Conservation (phyloP, 169 alveolate genomes). For the Cyclospora cayetanensis region DNA sequence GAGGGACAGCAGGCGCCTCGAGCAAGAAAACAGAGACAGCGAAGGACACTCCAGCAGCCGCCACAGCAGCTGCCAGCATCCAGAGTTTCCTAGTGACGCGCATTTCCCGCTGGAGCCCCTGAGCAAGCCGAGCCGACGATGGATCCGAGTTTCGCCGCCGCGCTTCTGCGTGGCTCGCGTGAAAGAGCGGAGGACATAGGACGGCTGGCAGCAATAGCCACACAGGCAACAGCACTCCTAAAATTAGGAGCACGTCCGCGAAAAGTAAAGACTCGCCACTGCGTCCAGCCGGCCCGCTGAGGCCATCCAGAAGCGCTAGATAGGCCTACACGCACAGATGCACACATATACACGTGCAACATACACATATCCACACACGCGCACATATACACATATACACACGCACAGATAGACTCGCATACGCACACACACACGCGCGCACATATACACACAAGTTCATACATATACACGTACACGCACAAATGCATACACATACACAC, state of each 20-base stretch:
- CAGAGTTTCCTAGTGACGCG: not conserved
- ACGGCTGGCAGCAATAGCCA: constrained; percentile 48
- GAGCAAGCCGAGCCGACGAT: no score
- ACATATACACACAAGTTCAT: no score
- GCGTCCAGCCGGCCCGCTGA: constrained; percentile 57
- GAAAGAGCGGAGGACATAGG: not conserved
- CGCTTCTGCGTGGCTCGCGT: constrained; percentile 1
- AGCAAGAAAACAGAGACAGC: not conserved
- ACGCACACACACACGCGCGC: no score
- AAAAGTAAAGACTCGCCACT: constrained; percentile 10
- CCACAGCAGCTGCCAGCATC: constrained; percentile 1
- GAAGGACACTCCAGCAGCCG: not conserved
- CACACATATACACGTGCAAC: no score
- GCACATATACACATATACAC: no score
- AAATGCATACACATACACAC: no score
- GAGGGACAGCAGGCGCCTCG: not conserved
- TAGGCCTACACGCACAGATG: no score
- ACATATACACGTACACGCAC: no score
- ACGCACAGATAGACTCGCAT: no score
- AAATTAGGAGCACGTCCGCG: constrained; percentile 14
- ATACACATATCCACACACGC: no score
- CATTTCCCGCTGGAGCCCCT: not conserved
- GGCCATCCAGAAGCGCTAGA: constrained; percentile 40
- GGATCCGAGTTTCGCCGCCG: no score
- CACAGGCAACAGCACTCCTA: constrained; percentile 42